phyloP scores from a whole-genome alignment of 176 grass and related monocot species.

The Avena atlantica region DNA sequence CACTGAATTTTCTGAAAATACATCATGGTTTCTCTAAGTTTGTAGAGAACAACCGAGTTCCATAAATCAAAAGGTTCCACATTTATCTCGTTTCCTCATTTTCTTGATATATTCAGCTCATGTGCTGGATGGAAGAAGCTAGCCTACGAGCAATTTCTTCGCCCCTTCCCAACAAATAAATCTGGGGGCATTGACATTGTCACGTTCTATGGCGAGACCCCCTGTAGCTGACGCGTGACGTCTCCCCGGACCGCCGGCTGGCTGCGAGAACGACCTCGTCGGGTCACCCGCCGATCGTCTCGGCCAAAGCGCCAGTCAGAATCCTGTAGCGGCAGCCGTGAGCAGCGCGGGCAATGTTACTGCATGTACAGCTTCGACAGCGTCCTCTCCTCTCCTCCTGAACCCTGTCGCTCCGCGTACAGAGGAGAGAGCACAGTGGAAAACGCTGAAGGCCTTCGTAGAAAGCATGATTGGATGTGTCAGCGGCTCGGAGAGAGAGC shows the following conservation, averaged over 20 bases:
- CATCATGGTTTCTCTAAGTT: too few relatives aligned
- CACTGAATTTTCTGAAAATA: too few relatives aligned
- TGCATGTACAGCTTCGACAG: slow-evolving; percentile 8
- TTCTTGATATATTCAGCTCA: too few relatives aligned
- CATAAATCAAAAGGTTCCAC: too few relatives aligned
- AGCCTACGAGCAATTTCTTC: too few relatives aligned
- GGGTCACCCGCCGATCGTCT: not conserved
- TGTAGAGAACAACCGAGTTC: too few relatives aligned
- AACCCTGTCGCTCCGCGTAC: not conserved
- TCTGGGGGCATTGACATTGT: not conserved
- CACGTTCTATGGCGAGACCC: not conserved
- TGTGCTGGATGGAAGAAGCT: too few relatives aligned
- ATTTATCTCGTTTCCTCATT: too few relatives aligned
- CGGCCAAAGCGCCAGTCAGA: not conserved
- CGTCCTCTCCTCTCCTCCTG: slow-evolving; percentile 9
- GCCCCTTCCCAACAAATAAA: not conserved
- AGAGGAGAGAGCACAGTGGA: not conserved
- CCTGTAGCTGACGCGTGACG: slow-evolving; percentile 16
- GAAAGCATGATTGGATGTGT: slow-evolving; percentile 35
- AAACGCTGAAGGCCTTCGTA: not conserved
- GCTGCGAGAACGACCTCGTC: not conserved
- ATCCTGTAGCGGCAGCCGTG: not conserved
- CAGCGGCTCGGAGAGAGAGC: not conserved
- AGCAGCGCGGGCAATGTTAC: not conserved
- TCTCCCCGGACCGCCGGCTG: not conserved